A percentile compares a stretch with the other conserved stretches of the same genome.
Conservation (phyloP, 371 early-diverging fungal species). For the Mortierella sp. region DNA sequence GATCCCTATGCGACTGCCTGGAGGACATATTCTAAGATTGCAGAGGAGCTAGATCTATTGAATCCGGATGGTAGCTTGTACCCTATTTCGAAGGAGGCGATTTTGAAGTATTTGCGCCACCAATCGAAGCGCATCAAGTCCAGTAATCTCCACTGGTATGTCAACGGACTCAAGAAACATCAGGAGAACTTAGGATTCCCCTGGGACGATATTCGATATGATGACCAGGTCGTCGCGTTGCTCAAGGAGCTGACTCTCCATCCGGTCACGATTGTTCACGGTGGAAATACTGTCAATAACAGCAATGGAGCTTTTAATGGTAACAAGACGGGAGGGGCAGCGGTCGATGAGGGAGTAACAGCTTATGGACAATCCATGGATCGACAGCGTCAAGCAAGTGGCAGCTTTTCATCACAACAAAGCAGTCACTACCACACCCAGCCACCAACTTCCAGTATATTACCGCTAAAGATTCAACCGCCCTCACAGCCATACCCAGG, state of each 20-base stretch:
- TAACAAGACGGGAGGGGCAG: neutral
- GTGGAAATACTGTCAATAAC: neutral
- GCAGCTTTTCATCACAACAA: neutral
- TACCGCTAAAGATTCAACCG: constrained; percentile 15
- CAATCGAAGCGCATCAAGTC: constrained; percentile 57
- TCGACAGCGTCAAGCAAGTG: constrained; percentile 17
- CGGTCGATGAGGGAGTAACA: neutral
- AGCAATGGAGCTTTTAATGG: neutral
- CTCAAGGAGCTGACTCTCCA: constrained; percentile 52
- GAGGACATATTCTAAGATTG: constrained; percentile 55
- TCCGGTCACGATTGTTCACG: constrained; percentile 34
- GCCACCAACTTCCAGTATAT: constrained; percentile 20
- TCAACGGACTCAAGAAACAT: constrained; percentile 57
- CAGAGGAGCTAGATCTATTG: constrained; percentile 42
- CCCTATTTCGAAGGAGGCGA: constrained; percentile 54
- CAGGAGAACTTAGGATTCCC: constrained; percentile 54
- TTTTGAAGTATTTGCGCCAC: constrained; percentile 53
- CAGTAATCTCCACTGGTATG: constrained; percentile 57
- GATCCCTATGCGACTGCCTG: constrained; percentile 57
- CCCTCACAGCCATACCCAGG: constrained; percentile 4
- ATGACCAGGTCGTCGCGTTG: constrained; percentile 50
- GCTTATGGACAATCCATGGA: neutral
- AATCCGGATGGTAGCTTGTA: constrained; percentile 52
- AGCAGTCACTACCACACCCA: neutral
- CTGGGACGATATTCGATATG: constrained; percentile 56